phyloP scores from a whole-genome alignment of 345 rosid genomes.

The Microthlaspi erraticum region DNA sequence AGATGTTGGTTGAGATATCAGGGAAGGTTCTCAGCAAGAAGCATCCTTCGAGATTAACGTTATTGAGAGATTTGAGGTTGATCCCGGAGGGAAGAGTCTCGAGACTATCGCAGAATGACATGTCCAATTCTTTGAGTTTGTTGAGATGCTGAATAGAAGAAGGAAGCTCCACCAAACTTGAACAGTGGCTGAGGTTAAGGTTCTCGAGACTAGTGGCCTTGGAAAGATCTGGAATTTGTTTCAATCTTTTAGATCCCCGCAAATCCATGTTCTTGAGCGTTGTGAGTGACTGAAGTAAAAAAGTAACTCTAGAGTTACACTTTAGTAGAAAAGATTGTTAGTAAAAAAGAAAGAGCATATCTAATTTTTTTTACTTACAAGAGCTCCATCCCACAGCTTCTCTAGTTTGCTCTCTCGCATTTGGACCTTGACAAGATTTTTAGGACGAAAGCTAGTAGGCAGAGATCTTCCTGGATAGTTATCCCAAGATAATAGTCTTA shows the following conservation, averaged over 20 bases:
- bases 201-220: not conserved
- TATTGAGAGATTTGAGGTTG: not conserved
- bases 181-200: not conserved
- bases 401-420: slow-evolving; percentile 1
- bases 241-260: not conserved
- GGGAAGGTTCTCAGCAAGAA: slow-evolving; percentile 19
- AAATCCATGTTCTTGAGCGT: slow-evolving; percentile 1
- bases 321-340: too few species aligned
- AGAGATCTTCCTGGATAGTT: slow-evolving; percentile 25
- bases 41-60: slow-evolving; percentile 12
- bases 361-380: not conserved
- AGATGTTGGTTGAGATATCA: slow-evolving; percentile 15
- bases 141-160: not conserved
- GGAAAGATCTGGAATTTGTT: slow-evolving; percentile 8
- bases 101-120: not conserved
- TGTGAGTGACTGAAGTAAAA: not conserved
- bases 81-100: not conserved
- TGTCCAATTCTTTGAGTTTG: not conserved
- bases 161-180: slow-evolving; percentile 12
- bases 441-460: slow-evolving; percentile 21
- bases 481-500: slow-evolving; percentile 15
- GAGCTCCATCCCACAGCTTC: slow-evolving; percentile 3
- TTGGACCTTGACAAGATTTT: not conserved
- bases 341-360: too few species aligned
- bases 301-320: not conserved